phyloP scores from a whole-genome alignment of 78 protist species.

The Goniomonas avonlea region DNA sequence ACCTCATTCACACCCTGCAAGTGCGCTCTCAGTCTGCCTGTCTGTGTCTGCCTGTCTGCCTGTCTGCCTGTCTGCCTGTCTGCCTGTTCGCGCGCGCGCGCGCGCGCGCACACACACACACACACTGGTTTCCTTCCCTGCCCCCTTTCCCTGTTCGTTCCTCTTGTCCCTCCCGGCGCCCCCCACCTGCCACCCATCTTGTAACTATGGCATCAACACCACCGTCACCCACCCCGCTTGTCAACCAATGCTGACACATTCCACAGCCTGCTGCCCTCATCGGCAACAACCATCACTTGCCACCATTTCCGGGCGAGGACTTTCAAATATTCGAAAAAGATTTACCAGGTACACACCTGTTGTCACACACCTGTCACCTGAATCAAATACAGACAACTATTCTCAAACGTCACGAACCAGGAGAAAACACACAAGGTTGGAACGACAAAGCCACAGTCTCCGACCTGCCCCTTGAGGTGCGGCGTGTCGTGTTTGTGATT shows the following conservation, averaged over 20 bases:
- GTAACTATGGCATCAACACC: neutral
- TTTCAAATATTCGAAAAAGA: conserved; percentile 20
- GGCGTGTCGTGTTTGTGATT: too few species aligned
- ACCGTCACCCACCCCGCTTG: neutral
- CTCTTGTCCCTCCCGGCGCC: neutral
- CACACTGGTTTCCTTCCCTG: neutral
- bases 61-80: neutral
- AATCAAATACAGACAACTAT: too few species aligned
- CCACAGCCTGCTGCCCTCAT: conserved; percentile 3
- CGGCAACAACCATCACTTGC: conserved; percentile 22
- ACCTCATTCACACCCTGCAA: conserved; percentile 11
- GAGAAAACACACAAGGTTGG: too few species aligned
- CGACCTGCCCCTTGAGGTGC: too few species aligned
- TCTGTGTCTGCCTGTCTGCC: neutral
- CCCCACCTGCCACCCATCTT: neutral
- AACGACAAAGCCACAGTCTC: too few species aligned
- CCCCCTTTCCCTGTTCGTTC: neutral
- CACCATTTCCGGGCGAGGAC: conserved; percentile 26
- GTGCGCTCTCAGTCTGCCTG: too few species aligned
- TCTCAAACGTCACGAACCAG: too few species aligned
- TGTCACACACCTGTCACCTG: too few species aligned
- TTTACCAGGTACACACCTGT: neutral
- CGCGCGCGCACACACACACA: neutral
- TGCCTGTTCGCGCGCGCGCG: neutral
- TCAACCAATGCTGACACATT: too few species aligned